These are phyloP conservation scores for Citrus maxima DNA, from an alignment of 345 rosid species.

Conservation along the genomic window DNA sequence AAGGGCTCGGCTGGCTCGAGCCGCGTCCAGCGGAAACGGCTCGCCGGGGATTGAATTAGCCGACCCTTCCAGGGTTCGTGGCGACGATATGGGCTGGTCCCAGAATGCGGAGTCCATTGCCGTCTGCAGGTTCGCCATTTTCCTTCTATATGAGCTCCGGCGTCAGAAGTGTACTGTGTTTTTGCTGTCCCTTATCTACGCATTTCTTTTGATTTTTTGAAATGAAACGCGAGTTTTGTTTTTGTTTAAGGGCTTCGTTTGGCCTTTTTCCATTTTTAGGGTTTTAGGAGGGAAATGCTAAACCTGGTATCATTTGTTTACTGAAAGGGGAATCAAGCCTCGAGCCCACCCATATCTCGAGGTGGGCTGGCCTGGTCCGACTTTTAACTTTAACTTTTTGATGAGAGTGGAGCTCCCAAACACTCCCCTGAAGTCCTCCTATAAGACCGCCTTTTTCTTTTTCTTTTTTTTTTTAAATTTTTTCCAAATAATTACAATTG, in stretches of 20 bases:
- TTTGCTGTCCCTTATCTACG: slow-evolving; percentile 5
- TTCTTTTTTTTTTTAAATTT: no score
- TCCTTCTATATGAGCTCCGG: not conserved
- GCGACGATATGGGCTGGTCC: slow-evolving; percentile 71
- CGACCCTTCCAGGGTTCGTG: slow-evolving; percentile 58
- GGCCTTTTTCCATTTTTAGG: not conserved
- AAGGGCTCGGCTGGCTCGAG: slow-evolving; percentile 66
- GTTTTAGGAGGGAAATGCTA: not conserved
- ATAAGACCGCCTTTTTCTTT: no score
- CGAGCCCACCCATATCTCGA: not conserved
- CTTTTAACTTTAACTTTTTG: no score
- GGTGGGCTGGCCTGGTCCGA: not conserved
- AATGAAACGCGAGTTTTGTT: not conserved
- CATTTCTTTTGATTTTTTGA: not conserved
- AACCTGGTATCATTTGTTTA: not conserved
- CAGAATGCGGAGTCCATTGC: slow-evolving; percentile 81
- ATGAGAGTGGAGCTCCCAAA: no score
- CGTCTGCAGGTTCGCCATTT: slow-evolving; percentile 63
- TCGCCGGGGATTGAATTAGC: slow-evolving; percentile 75
- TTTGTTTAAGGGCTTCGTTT: not conserved
- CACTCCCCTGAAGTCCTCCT: fast-evolving
- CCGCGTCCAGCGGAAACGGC: slow-evolving; percentile 63
- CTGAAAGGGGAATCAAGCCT: not conserved
- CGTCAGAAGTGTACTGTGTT: not conserved
- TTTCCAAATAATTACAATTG: no score